These are phyloP conservation scores for Solanum medicagineum DNA, from an alignment of 257 asterid species.

Conservation along the genomic window DNA sequence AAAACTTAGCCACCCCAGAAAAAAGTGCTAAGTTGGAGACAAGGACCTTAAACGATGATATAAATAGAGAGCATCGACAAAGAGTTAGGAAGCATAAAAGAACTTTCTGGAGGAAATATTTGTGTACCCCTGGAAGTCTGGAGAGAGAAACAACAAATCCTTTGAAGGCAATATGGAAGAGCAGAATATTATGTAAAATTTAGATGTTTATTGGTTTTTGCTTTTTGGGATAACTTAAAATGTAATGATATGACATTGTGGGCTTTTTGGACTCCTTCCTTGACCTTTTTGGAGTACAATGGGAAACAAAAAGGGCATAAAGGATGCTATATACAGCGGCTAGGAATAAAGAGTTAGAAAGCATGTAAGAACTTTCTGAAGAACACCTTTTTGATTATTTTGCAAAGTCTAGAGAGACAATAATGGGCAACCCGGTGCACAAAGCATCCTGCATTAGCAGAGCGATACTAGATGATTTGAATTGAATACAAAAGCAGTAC, in stretches of 20 bases:
- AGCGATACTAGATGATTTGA: not conserved
- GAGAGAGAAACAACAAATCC: not conserved
- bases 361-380: not conserved
- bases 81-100: not conserved
- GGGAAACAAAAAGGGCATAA: not conserved
- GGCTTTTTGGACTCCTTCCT: not conserved
- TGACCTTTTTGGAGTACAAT: not conserved
- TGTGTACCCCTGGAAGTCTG: not conserved
- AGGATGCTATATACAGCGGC: not conserved
- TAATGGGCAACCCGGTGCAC: not conserved
- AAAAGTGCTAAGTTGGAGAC: no score
- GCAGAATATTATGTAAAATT: not conserved
- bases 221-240: not conserved
- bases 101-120: not conserved
- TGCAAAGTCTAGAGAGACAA: not conserved
- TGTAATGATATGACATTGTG: not conserved
- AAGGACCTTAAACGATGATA: not conserved
- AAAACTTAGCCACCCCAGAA: no score
- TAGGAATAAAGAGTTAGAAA: not conserved
- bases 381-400: not conserved
- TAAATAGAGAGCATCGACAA: not conserved
- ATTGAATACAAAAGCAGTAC: not conserved
- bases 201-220: not conserved
- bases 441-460: not conserved
- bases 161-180: not conserved